Evolutionary conservation across 2,329 filamentous ascomycete genomes (phyloP).

Genomic region (Neofusicoccum laricinum): DNA sequence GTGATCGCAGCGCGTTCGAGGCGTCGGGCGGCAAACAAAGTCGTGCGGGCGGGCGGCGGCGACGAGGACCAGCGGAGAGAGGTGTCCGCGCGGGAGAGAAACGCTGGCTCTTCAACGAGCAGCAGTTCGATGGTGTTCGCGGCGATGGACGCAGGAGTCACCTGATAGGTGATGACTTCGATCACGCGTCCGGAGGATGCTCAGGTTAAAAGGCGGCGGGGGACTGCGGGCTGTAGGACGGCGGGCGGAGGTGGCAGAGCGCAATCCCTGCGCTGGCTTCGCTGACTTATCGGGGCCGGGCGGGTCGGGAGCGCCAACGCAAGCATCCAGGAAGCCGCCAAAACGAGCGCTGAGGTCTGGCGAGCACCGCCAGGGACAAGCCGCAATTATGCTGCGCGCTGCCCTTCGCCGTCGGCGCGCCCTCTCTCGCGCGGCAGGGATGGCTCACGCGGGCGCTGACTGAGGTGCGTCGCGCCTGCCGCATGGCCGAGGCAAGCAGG

Average conservation of each 20-base stretch:
- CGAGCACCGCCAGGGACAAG: background rate
- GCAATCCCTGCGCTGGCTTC: background rate
- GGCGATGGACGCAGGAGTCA: background rate
- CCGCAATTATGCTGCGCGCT: background rate
- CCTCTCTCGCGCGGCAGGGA: too few species aligned
- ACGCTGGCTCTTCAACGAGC: background rate
- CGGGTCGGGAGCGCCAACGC: slow-evolving; percentile 10
- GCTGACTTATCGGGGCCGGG: slow-evolving; percentile 3
- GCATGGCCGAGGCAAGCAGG: slow-evolving; percentile 11
- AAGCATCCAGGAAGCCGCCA: background rate
- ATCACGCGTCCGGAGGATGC: background rate
- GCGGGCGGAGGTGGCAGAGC: background rate
- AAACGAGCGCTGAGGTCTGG: background rate
- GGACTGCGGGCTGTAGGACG: background rate
- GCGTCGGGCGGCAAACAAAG: background rate
- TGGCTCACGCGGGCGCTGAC: slow-evolving; percentile 7
- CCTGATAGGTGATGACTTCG: background rate
- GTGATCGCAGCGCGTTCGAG: slow-evolving; percentile 6
- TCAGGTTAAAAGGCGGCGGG: background rate
- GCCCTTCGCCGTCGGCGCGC: too few species aligned
- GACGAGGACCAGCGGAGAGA: background rate
- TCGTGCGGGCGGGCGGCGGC: background rate
- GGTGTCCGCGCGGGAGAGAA: background rate
- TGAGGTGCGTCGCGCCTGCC: slow-evolving; percentile 3
- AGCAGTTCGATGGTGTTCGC: background rate